phyloP scores from a whole-genome alignment of 768 basidiomycete species.

The Dentipellis sp. region DNA sequence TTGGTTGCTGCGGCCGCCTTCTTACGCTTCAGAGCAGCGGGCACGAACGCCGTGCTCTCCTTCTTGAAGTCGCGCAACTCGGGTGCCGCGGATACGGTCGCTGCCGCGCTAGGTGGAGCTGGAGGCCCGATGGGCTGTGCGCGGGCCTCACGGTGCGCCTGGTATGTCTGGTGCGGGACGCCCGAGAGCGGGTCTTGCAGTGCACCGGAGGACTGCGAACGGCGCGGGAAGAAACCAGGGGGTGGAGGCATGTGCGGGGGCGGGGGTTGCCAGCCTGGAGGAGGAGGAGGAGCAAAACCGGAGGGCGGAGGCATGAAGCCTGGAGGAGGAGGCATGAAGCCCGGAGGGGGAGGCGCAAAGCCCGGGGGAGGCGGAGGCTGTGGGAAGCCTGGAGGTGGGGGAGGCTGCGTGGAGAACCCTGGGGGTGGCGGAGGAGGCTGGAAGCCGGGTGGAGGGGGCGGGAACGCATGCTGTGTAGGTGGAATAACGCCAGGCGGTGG shows the following conservation, averaged over 20 bases:
- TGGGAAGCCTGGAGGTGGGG: constrained; percentile 10
- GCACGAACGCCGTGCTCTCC: constrained; percentile 90
- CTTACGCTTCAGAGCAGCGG: constrained; percentile 72
- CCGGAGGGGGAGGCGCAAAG: background rate
- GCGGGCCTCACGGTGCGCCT: constrained; percentile 52
- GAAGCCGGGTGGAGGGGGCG: constrained; percentile 15
- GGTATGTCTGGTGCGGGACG: constrained; percentile 72
- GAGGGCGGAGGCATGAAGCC: constrained; percentile 13
- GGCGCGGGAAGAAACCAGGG: constrained; percentile 54
- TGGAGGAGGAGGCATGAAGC: constrained; percentile 2
- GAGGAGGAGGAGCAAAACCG: constrained; percentile 16
- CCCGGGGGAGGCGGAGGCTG: constrained; percentile 10
- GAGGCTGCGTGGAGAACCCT: constrained; percentile 3
- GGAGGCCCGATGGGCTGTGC: constrained; percentile 23
- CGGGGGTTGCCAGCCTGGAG: constrained; percentile 2
- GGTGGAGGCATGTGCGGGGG: constrained; percentile 18
- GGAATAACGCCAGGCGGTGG: background rate
- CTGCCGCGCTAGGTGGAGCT: constrained; percentile 32
- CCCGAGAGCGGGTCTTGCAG: constrained; percentile 71
- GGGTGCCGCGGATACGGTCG: constrained; percentile 77
- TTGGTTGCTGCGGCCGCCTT: constrained; percentile 23
- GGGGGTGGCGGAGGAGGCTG: constrained; percentile 5
- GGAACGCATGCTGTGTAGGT: background rate
- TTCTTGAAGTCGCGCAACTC: constrained; percentile 90
- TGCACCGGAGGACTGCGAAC: constrained; percentile 38